Base-by-base conservation (phyloP, 164 flowering plant species). In the Chimonanthus praecox region DNA sequence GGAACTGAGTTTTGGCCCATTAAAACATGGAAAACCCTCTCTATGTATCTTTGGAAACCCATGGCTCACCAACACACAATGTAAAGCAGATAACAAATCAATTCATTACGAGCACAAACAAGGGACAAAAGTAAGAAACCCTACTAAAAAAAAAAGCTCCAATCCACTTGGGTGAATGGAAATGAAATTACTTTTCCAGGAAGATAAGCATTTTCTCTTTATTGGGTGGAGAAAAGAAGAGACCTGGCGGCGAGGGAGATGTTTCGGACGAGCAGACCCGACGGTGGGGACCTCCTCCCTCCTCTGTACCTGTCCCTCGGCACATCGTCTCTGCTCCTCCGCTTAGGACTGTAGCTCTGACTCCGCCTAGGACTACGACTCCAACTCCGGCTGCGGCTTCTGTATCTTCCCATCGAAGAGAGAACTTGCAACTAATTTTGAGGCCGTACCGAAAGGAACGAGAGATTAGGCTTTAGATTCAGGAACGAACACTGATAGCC, bases 181-280 rank as follows among this genome's bases (percentile, higher is more conserved):
- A 33, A 33, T 33, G 33, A 33, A 33, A 33, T 33, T 33, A 33
- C 33, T 33, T 33, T 33, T 33, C 33, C 33, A 33, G 33, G 33
- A 33, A 33, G 33, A 33, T 33, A 33, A 33, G 33, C 33, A 33
- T 33, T 33, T 33, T 33, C 33, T 33, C 33, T 33, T 33, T 33
- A 33, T 33, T 33, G 33, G 47, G 20, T 16, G 49, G 21, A 11
- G 60, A 18, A 48, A 15, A 21, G 51, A 62, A 60, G 50, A 64
- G 10, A 89, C 98, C 96, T 92, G 16, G 97, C 88, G 62, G 86
- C 89, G 47, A 94, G 93, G 67, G 98, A 85, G 68, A 94, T 89
- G 80, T 94, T 94, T 49, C 98, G 93, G 67, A 94, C 87, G 51
- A 94, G 97, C 54, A 94, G 78, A 3, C 97, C 97, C 50, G 97